Evolutionary conservation across 2,329 filamentous ascomycete species (phyloP), one percentile per base, ranked within the genome.

Genomic region (Ceratocystis diversiconidia): DNA sequence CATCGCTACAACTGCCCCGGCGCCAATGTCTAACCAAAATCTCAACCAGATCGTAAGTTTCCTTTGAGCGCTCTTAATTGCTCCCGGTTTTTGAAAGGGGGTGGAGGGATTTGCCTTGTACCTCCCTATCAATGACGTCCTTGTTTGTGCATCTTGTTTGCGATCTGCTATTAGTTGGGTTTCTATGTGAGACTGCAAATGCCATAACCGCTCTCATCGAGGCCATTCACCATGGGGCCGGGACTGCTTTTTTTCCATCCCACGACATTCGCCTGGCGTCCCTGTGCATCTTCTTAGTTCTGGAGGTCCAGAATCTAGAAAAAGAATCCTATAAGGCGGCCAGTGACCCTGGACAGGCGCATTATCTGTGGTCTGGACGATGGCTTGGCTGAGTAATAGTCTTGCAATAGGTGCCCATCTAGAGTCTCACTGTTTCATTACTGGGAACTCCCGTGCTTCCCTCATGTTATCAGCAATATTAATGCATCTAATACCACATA

Each of bases 1-100:
- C 67, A 62, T 68, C 70, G 69, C 69, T 73, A 74, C 71, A 71
- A 70, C 64, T 71, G 71, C 30, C 17, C 66, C 59, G 32, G 60
- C 32, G 72, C 74, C 77, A 8, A 86, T 90, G 76, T 90, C 88
- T 1, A 90, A 92, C 69, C 90, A 95, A 72, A 95, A 96, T 73
- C 76, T 96, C 1, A 97, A 97, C 72, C 91, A 96, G 71, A 97
- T 97, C 75, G 92, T 96, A 82, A 82, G 92, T 78, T 36, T 30
- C 50, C n/a, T 59, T 17, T 19, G 55, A 32, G 48, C n/a, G 48
- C 48, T n/a, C n/a, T 30, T 32, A 7, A 2, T 15, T 8, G 19
- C 10, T 28, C 8, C 28, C 5, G 4, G 22, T 10, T 1, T 28
- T 52, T 22, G 48, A 19, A 59, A n/a, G 15, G 3, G 17, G 28